Conservation (phyloP, 192 early-diverging fungal genomes). For the Mortierella antarctica region DNA sequence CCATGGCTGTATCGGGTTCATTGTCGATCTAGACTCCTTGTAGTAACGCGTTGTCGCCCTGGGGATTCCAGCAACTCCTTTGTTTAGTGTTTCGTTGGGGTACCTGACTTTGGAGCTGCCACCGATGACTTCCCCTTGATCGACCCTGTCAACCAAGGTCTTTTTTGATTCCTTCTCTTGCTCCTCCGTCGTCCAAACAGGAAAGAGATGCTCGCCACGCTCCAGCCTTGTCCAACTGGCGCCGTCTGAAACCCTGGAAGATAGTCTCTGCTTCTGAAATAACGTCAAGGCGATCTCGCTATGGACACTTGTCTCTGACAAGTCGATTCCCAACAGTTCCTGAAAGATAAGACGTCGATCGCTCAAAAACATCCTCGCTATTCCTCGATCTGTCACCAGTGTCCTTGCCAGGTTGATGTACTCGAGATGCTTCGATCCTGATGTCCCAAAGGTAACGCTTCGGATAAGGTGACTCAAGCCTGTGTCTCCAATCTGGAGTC, state of each 20-base stretch:
- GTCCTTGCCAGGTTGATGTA: slow-evolving; percentile 34
- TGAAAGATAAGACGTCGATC: slow-evolving; percentile 15
- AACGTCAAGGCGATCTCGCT: slow-evolving; percentile 1
- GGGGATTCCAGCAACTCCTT: neutral
- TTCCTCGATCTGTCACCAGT: slow-evolving; percentile 9
- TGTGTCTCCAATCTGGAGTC: slow-evolving; percentile 30
- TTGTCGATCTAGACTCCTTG: neutral
- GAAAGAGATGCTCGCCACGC: neutral
- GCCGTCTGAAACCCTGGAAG: neutral
- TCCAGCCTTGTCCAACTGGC: neutral
- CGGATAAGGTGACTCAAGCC: slow-evolving; percentile 42
- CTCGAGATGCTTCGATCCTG: slow-evolving; percentile 19
- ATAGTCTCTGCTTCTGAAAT: slow-evolving; percentile 1
- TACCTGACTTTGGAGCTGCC: neutral
- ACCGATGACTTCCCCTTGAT: neutral
- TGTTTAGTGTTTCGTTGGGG: neutral
- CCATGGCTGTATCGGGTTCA: slow-evolving; percentile 29
- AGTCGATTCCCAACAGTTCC: slow-evolving; percentile 28
- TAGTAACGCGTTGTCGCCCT: neutral
- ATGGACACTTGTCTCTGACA: slow-evolving; percentile 23
- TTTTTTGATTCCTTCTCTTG: neutral
- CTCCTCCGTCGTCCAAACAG: neutral
- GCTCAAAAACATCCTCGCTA: slow-evolving; percentile 4
- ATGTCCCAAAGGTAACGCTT: slow-evolving; percentile 38
- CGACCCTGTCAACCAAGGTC: too few species aligned